phyloP scores from a whole-genome alignment of 345 rosid genomes.

The Linum trigynum region DNA sequence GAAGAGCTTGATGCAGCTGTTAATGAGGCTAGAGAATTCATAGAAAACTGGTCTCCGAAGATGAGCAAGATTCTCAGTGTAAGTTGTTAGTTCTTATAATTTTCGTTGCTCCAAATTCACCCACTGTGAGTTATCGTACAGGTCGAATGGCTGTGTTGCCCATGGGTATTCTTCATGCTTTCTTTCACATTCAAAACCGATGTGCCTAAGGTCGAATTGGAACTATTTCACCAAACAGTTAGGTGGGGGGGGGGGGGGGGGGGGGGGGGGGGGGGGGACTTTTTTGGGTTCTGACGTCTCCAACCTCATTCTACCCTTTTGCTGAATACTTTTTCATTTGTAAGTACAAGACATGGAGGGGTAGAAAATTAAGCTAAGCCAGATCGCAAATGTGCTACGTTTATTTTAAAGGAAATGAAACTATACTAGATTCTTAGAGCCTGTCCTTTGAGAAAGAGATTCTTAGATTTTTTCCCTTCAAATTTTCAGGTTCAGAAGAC shows the following conservation, averaged over 20 bases:
- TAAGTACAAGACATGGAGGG: neutral
- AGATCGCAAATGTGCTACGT: too few species aligned
- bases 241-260: neutral
- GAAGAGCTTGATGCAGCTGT: constrained; percentile 65
- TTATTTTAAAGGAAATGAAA: neutral
- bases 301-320: too few species aligned
- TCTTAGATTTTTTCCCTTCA: constrained; percentile 3
- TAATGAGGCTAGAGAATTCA: constrained; percentile 65
- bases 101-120: too few species aligned
- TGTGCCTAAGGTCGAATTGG: neutral
- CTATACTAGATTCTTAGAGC: neutral
- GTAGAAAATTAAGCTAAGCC: neutral
- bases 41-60: constrained; percentile 68
- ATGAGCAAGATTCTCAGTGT: constrained; percentile 76
- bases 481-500: constrained; percentile 51
- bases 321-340: neutral
- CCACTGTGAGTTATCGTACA: too few species aligned
- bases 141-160: too few species aligned
- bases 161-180: too few species aligned
- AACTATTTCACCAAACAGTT: neutral
- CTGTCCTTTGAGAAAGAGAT: constrained; percentile 1
- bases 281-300: too few species aligned
- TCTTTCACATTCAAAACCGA: neutral
- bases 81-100: constrained; percentile 18
- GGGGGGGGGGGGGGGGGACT: too few species aligned